Evolutionary conservation across 2,329 filamentous ascomycete genomes (phyloP), one percentile per base, ranked within the genome.

Genomic region (Aspergillus hiratsukae): DNA sequence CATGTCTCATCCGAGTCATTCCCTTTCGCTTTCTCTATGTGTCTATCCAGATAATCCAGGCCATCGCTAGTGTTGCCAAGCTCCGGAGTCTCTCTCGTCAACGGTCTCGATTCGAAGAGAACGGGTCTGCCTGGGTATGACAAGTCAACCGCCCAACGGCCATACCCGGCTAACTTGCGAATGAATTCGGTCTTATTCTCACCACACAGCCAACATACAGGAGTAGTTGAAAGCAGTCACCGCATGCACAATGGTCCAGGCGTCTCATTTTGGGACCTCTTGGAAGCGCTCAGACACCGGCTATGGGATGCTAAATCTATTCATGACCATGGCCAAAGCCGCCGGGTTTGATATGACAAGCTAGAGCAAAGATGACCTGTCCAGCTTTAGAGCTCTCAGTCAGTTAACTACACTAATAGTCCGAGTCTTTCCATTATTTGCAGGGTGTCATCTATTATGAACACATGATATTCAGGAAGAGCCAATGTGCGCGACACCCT

Each of bases 311-410:
- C 48, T 48, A 51, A 37, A 23, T 52, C 31, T 31, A 41, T 52
- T 45, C 41, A 48, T 17, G 43, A 46, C 43, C 43, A 46, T 46
- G 10, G 43, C 19, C 21, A 23, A 46, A 23, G 49, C 17, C 40
- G 49, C 21, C 41, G 28, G 49, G 45, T 29, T 40, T 59, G 58
- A 49, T 57, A 55, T 52, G 50, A 59, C 45, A 52, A 29, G 46
- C 35, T 57, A 54, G 51, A 19, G 49, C 43, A 57, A 45, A 51
- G 41, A 27, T 54, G 49, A 54, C 52, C 48, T 57, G 49, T 52
- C 8, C 35, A 17, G n/a, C 48, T 27, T 23, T 14, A 10, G 40
- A 43, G 40, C 21, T 43, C 19, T 17, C 2, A 37, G 14, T 37
- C 8, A 43, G n/a, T 10, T 21, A 43, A 43, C 8, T 21, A 43